Evolutionary conservation across 345 rosid genomes (phyloP), one percentile per base, ranked within the genome.

Genomic region (Syzygium oleosum): DNA sequence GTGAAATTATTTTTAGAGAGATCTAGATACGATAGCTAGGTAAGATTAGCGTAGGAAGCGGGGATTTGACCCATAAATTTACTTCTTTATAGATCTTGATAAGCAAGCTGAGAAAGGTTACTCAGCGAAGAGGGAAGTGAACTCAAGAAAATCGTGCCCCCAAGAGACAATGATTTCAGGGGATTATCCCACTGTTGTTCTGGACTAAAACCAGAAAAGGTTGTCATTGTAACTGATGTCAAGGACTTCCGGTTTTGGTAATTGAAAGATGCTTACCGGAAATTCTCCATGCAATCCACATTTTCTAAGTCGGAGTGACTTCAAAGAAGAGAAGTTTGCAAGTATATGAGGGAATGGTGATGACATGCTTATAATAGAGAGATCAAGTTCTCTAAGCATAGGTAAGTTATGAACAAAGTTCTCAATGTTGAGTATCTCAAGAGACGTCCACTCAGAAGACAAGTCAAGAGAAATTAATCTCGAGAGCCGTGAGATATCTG

Each of bases 61-160:
- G 90, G 86, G 51, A 88, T 88, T 31, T 85, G 86, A 43, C 90
- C 90, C 5, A 78, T 79, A 22, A 88, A 52, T 19, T 83, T 46
- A 41, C 86, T 88, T 11, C 10, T 5, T 17, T 11, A n/a, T 49
- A 88, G 88, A 51, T 86, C 52, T 31, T 86, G 21, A 22, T 25
- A 9, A 58, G 52, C 61, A n/a, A 87, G 38, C 23, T 73, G 85
- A 16, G 85, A 61, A 27, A 84, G 85, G 85, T 89, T 84, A 22
- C 31, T 52, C 0, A 61, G 5, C 38, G 77, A 84, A 84, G 86
- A 56, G 4, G 86, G 89, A 53, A 87, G 51, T 29, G 73, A 61
- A 14, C 73, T 29, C 9, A 19, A 14, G 17, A 61, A 61, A 61
- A n/a, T 61, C 2, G 19, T 61, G 38, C 38, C 19, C 73, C 38